Evolutionary conservation across 352 stramenopile genomes (phyloP).

Genomic region (Globisporangium uncinulatum): DNA sequence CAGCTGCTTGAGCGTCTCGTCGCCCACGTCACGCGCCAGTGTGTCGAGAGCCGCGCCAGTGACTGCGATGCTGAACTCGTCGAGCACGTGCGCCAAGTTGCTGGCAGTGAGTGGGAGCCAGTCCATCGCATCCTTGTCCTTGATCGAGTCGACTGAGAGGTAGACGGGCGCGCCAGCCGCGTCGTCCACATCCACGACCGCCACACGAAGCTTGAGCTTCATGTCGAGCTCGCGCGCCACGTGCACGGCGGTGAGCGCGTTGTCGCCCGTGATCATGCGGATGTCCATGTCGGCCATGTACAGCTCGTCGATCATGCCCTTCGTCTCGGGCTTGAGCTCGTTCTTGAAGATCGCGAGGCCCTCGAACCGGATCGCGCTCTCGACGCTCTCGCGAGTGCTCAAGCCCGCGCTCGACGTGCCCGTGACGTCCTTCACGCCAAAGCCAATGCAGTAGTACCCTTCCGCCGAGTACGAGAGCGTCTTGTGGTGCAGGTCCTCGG

Average conservation of each 20-base stretch:
- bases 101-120: constrained; percentile 48
- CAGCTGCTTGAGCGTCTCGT: constrained; percentile 25
- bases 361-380: constrained; percentile 68
- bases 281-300: constrained; percentile 69
- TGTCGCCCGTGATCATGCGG: constrained; percentile 89
- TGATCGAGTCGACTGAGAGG: constrained; percentile 30
- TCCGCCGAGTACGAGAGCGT: constrained; percentile 55
- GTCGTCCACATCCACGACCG: constrained; percentile 31
- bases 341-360: constrained; percentile 90
- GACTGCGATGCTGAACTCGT: constrained; percentile 7
- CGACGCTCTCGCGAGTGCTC: constrained; percentile 59
- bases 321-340: constrained; percentile 81
- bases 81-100: constrained; percentile 24
- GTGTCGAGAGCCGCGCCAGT: constrained; percentile 56
- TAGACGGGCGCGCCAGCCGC: too few species aligned
- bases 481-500: constrained; percentile 22
- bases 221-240: constrained; percentile 72
- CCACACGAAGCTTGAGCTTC: constrained; percentile 51
- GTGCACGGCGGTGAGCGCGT: constrained; percentile 71
- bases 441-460: constrained; percentile 79
- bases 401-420: too few species aligned
- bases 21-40: constrained; percentile 25
- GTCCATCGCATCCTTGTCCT: constrained; percentile 19
- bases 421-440: constrained; percentile 35
- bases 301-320: constrained; percentile 73